A percentile compares a stretch with the other conserved stretches of the same genome.
phyloP scores from a whole-genome alignment of 2,329 filamentous ascomycete species.

The Trichoderma arundinaceum region DNA sequence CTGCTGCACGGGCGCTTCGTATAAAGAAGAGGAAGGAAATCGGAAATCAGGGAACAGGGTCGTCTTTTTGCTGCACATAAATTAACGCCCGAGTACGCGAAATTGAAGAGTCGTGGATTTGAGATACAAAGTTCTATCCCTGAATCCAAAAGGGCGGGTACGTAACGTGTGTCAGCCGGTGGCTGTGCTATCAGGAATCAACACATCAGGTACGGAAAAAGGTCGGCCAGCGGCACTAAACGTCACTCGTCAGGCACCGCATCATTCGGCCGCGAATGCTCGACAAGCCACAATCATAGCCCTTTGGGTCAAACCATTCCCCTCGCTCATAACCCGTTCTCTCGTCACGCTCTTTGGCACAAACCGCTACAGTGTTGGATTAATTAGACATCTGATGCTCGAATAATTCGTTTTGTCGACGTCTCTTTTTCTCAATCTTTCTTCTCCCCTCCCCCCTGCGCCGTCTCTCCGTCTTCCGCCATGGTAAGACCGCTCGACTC shows the following conservation, averaged over 20 bases:
- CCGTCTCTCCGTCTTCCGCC: slow-evolving; percentile 35
- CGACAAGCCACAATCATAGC: slow-evolving; percentile 40
- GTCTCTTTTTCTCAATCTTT: slow-evolving; percentile 6
- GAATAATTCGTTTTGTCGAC: slow-evolving; percentile 35
- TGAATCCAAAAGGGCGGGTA: slow-evolving; percentile 17
- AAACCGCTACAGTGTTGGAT: slow-evolving; percentile 4
- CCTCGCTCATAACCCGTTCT: slow-evolving; percentile 5
- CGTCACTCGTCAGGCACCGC: slow-evolving; percentile 45
- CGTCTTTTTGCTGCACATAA: slow-evolving; percentile 14
- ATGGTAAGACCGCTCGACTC: slow-evolving; percentile 43
- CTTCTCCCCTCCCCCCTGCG: slow-evolving; percentile 31
- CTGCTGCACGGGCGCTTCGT: slow-evolving; percentile 18
- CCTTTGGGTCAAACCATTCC: slow-evolving; percentile 34
- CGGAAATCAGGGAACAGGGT: slow-evolving; percentile 10
- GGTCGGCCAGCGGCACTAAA: slow-evolving; percentile 44
- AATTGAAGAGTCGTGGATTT: slow-evolving; percentile 21
- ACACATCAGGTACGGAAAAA: slow-evolving; percentile 42
- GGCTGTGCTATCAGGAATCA: slow-evolving; percentile 35
- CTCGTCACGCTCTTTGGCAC: slow-evolving; percentile 17
- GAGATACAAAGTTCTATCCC: slow-evolving; percentile 8
- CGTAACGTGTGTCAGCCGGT: slow-evolving; percentile 22
- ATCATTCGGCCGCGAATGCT: slow-evolving; percentile 38
- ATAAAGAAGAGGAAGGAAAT: slow-evolving; percentile 5
- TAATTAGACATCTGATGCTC: slow-evolving; percentile 38
- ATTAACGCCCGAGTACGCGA: slow-evolving; percentile 25